A percentile compares a stretch with the other conserved stretches of the same genome.
Conservation (phyloP, 176 grass and related monocot species). For the Cenchrus purpureus region DNA sequence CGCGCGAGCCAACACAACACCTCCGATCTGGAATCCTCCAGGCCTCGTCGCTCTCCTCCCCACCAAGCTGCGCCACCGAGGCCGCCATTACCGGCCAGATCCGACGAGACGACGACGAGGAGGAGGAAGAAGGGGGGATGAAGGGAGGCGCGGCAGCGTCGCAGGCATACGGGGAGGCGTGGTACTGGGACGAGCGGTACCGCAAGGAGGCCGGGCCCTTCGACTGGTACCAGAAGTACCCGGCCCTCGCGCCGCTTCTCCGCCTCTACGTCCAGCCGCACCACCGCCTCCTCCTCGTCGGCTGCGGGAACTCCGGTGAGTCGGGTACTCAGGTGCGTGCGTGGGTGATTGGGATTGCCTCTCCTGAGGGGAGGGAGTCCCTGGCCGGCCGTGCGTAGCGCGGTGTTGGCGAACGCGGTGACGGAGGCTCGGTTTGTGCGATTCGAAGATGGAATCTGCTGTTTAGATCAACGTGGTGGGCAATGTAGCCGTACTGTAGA, state of each 20-base stretch:
- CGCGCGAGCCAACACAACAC: background rate
- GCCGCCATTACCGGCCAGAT: conserved; percentile 41
- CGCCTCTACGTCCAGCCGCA: conserved; percentile 56
- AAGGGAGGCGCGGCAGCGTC: conserved; percentile 44
- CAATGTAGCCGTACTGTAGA: conserved; percentile 7
- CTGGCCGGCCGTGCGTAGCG: too few species aligned
- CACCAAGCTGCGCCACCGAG: background rate
- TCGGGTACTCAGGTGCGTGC: background rate
- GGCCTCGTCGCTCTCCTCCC: background rate
- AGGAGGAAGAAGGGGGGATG: conserved; percentile 13
- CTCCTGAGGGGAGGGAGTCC: background rate
- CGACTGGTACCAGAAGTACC: conserved; percentile 99
- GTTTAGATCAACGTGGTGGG: background rate
- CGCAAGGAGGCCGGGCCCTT: conserved; percentile 70
- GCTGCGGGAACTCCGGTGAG: conserved; percentile 93
- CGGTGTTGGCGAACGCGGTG: too few species aligned
- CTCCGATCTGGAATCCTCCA: conserved; percentile 15
- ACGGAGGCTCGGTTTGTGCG: background rate
- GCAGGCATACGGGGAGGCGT: conserved; percentile 91
- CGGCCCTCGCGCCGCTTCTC: conserved; percentile 77
- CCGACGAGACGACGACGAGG: background rate
- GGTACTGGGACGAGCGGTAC: conserved; percentile 96
- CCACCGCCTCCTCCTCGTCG: conserved; percentile 79
- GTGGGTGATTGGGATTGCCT: background rate
- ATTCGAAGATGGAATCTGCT: background rate